phyloP scores from a whole-genome alignment of 495 filamentous ascomycete species.

The Xylaria acuta region DNA sequence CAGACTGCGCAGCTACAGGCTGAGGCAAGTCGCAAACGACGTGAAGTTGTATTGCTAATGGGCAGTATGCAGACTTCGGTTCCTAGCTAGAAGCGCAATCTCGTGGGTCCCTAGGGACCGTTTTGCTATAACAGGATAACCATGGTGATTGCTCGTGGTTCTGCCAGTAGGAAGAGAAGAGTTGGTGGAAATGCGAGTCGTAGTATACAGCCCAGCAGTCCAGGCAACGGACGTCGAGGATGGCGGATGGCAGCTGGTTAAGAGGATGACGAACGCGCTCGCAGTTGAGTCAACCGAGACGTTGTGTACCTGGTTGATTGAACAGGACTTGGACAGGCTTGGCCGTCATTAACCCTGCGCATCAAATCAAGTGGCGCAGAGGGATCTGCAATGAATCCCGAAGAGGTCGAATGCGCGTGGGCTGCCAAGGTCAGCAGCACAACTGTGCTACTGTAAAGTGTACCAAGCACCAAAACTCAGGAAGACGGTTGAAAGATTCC shows the following conservation, averaged over 20 bases:
- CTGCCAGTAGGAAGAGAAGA: conserved; percentile 18
- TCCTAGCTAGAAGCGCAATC: conserved; percentile 37
- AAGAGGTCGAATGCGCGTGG: conserved; percentile 14
- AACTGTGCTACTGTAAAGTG: conserved; percentile 3
- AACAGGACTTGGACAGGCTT: conserved; percentile 35
- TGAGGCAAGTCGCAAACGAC: conserved; percentile 2
- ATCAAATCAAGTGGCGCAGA: conserved; percentile 35
- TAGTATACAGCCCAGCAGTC: not conserved
- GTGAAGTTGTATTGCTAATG: conserved; percentile 18
- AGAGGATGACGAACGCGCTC: conserved; percentile 8
- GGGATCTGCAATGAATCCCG: conserved; percentile 25
- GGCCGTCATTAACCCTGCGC: conserved; percentile 34
- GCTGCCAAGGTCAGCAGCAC: conserved; percentile 1
- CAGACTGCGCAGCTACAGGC: not conserved
- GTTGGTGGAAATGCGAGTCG: not conserved
- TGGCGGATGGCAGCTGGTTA: conserved; percentile 13
- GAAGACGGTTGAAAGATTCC: not conserved
- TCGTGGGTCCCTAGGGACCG: conserved; percentile 62
- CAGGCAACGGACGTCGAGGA: not conserved
- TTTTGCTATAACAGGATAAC: conserved; percentile 59
- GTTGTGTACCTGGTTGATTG: conserved; percentile 4
- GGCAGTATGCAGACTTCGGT: conserved; percentile 37
- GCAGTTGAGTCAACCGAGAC: conserved; percentile 14
- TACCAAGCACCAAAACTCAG: conserved; percentile 6
- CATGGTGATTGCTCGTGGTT: conserved; percentile 43